Evolutionary conservation across 768 basidiomycete genomes (phyloP).

Genomic region (Kwoniella newhampshirensis): DNA sequence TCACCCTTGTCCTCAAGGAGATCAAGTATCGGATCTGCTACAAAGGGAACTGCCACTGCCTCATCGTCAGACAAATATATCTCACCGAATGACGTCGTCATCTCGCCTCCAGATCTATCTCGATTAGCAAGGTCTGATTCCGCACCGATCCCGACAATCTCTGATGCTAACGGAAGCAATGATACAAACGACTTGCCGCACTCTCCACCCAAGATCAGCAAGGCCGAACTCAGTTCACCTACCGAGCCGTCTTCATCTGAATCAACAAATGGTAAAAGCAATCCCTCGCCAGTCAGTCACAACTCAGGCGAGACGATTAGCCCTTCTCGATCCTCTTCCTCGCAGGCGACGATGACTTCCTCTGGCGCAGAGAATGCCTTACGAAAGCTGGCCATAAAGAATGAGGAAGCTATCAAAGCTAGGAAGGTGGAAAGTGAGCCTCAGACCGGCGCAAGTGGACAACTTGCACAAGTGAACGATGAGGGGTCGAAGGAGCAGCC

Average conservation of each 20-base stretch:
- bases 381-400: slow-evolving; percentile 21
- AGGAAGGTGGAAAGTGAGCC: no score
- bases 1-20: not conserved
- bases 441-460: no score
- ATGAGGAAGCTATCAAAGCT: slow-evolving; percentile 6
- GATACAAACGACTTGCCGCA: not conserved
- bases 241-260: slow-evolving; percentile 1
- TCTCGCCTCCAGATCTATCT: not conserved
- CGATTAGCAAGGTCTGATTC: slow-evolving; percentile 1
- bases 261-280: not conserved
- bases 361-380: slow-evolving; percentile 30
- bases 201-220: not conserved
- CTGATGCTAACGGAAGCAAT: not conserved
- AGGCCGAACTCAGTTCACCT: slow-evolving; percentile 1
- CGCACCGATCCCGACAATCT: not conserved
- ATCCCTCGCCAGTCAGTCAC: not conserved
- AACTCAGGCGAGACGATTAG: no score
- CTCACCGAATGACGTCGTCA: not conserved
- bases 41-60: not conserved
- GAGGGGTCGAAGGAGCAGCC: no score
- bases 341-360: no score
- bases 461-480: no score
- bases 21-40: not conserved
- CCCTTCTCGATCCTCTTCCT: no score
- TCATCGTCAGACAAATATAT: not conserved